phyloP scores from a whole-genome alignment of 257 asterid genomes.

The Solanum chmielewskii region DNA sequence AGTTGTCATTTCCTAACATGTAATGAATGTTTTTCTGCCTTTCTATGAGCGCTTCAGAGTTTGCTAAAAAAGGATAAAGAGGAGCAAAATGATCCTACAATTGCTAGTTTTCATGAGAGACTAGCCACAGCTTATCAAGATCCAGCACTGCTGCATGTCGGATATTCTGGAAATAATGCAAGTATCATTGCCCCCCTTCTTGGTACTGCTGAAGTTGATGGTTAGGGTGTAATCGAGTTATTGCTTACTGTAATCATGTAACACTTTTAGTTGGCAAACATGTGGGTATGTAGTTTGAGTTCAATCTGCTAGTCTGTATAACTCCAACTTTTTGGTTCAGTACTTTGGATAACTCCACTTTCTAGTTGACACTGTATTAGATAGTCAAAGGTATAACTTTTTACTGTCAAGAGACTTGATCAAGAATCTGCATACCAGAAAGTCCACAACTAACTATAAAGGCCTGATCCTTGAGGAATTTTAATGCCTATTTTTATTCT shows the following conservation, averaged over 20 bases:
- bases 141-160: constrained; percentile 45
- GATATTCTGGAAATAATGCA: constrained; percentile 20
- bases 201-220: not conserved
- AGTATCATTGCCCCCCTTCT: constrained; percentile 59
- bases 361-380: not conserved
- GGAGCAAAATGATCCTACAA: constrained; percentile 47
- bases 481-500: not conserved
- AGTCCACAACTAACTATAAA: not conserved
- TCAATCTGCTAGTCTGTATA: not conserved
- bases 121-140: constrained; percentile 62
- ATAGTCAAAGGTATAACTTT: not conserved
- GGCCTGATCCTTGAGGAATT: not conserved
- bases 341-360: not conserved
- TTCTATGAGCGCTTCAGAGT: constrained; percentile 36
- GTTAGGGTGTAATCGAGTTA: not conserved
- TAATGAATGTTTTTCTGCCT: not conserved
- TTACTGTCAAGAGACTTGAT: not conserved
- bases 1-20: not conserved
- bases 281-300: not conserved
- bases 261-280: not conserved
- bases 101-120: constrained; percentile 41
- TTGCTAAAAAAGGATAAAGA: constrained; percentile 64
- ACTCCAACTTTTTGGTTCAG: not conserved
- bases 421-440: not conserved
- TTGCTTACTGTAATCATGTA: not conserved